Percentiles rank a stretch among this genome's conserved stretches.
Evolutionary conservation across 805 yeast genomes (phyloP).

Genomic region (Clavispora fructus): DNA sequence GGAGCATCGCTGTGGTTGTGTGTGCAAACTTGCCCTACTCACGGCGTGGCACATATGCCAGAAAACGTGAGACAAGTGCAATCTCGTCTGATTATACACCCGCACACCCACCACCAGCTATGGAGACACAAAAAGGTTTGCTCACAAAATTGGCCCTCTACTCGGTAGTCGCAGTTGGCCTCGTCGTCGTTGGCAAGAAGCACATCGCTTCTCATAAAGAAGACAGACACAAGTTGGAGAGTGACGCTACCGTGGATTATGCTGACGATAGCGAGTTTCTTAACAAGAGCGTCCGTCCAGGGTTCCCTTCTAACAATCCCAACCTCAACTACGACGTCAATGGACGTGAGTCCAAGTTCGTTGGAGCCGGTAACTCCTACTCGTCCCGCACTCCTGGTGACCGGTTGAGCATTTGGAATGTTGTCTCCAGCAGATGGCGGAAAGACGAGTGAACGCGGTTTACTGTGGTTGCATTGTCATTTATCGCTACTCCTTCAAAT

Average conservation of each 20-base stretch:
- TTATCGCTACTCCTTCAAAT: neutral
- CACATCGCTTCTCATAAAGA: constrained; percentile 32
- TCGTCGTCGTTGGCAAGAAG: constrained; percentile 30
- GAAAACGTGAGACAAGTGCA: neutral
- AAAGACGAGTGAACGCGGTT: neutral
- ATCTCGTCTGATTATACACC: neutral
- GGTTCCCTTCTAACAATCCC: constrained; percentile 42
- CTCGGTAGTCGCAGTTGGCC: constrained; percentile 25
- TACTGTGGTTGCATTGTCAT: neutral
- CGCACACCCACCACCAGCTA: constrained; percentile 3
- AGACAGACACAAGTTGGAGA: constrained; percentile 28
- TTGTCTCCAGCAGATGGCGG: constrained; percentile 5
- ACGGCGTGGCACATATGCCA: neutral
- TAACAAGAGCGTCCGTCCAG: constrained; percentile 39
- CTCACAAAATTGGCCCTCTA: constrained; percentile 30
- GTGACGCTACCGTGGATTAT: constrained; percentile 31
- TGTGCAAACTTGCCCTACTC: neutral
- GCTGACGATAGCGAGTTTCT: constrained; percentile 26
- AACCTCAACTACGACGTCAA: constrained; percentile 26
- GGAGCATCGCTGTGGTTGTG: neutral
- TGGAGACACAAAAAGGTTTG: constrained; percentile 35
- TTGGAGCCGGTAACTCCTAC: constrained; percentile 63
- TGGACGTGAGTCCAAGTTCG: constrained; percentile 55
- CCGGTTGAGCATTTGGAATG: constrained; percentile 29
- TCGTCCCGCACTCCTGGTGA: constrained; percentile 57